Percentiles rank a stretch among this genome's conserved stretches.
phyloP scores from a whole-genome alignment of 2,329 filamentous ascomycete species.

The Epichloe festucae region DNA sequence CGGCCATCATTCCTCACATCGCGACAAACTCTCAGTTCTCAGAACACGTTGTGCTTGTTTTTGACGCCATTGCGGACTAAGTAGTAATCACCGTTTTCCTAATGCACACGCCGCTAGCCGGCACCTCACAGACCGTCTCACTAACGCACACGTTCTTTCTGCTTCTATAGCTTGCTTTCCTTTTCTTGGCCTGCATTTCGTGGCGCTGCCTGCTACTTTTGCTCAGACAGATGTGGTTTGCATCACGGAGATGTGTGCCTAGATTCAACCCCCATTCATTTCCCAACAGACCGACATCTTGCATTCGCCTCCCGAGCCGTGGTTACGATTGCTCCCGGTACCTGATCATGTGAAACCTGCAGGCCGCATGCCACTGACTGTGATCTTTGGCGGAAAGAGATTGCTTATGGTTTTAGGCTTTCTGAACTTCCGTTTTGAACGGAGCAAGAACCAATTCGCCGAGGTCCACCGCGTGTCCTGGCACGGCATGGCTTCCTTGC shows the following conservation, averaged over 20 bases:
- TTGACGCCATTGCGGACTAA: not conserved
- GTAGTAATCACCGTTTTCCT: not conserved
- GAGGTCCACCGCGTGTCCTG: not conserved
- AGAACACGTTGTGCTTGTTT: not conserved
- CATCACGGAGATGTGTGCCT: not conserved
- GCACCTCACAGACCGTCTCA: not conserved
- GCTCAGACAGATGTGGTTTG: not conserved
- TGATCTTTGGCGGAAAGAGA: too few relatives aligned
- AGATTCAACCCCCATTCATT: not conserved
- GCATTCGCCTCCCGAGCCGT: not conserved
- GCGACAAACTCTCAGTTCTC: not conserved
- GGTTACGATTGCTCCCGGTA: not conserved
- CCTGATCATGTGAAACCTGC: not conserved
- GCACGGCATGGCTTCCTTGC: conserved; percentile 20
- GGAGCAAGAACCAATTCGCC: not conserved
- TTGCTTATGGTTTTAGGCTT: not conserved
- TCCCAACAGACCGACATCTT: not conserved
- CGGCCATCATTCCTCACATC: not conserved
- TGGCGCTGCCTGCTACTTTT: not conserved
- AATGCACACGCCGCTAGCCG: not conserved
- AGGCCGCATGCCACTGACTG: not conserved
- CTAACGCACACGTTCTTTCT: conserved; percentile 1
- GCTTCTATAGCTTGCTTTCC: not conserved
- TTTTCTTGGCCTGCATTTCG: not conserved
- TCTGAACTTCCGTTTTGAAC: not conserved